Percentiles rank a stretch among this genome's conserved stretches.
Evolutionary conservation across 2,329 filamentous ascomycete species (phyloP).

Genomic region (Cercospora zeina): DNA sequence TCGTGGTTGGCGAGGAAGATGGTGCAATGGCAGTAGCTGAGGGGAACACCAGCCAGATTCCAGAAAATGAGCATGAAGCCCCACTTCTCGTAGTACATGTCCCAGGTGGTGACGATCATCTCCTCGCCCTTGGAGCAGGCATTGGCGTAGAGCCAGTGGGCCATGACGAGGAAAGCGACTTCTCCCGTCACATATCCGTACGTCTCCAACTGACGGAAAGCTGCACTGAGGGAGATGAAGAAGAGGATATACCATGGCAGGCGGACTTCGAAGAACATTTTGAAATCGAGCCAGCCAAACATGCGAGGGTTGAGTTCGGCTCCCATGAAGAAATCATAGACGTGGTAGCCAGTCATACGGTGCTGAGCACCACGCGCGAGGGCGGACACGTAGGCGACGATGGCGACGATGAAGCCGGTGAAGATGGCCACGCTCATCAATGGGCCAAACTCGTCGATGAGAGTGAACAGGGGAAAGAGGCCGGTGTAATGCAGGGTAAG

Average conservation of each 20-base stretch:
- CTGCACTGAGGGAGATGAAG: conserved; percentile 72
- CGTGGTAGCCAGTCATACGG: conserved; percentile 79
- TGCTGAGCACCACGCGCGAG: conserved; percentile 77
- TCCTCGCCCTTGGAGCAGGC: conserved; percentile 91
- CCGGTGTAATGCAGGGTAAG: conserved; percentile 76
- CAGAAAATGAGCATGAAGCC: conserved; percentile 98
- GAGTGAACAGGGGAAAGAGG: conserved; percentile 82
- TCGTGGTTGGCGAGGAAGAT: conserved; percentile 84
- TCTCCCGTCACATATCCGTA: conserved; percentile 88
- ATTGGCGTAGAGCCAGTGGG: conserved; percentile 88
- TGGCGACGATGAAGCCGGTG: conserved; percentile 79
- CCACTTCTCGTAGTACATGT: conserved; percentile 97
- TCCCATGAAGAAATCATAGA: conserved; percentile 92
- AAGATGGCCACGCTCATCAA: conserved; percentile 90
- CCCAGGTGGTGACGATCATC: conserved; percentile 85
- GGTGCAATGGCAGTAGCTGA: conserved; percentile 92
- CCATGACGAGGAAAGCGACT: conserved; percentile 79
- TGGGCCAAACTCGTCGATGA: conserved; percentile 93
- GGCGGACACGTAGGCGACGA: conserved; percentile 85
- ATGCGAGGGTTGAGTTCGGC: conserved; percentile 83
- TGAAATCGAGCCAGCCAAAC: conserved; percentile 75
- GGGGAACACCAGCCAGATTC: conserved; percentile 88
- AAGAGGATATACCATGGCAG: conserved; percentile 91
- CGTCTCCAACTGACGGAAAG: conserved; percentile 76
- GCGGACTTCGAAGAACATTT: conserved; percentile 94